A percentile compares a stretch with the other conserved stretches of the same genome.
Evolutionary conservation across 352 stramenopile species (phyloP).

Genomic region (Pythium dissimile): DNA sequence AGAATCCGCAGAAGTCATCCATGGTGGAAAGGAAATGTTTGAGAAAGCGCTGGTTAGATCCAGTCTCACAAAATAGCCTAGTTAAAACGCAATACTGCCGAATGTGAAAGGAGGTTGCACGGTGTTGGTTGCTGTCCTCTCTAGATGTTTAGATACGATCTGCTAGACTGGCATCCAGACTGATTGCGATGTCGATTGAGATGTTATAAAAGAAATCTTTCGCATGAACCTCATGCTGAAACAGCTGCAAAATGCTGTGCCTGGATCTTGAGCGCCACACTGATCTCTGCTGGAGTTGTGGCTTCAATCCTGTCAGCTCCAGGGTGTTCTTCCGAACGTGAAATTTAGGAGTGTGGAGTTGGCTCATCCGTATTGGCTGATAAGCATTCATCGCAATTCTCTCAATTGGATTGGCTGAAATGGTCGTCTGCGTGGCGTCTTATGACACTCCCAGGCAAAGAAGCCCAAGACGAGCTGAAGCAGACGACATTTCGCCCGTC

Average conservation of each 20-base stretch:
- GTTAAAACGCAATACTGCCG: no score
- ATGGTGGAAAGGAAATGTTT: no score
- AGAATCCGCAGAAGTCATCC: no score
- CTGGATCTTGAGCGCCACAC: slow-evolving; percentile 64
- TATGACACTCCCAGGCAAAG: slow-evolving; percentile 7
- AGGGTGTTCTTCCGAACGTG: slow-evolving; percentile 50
- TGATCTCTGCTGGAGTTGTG: slow-evolving; percentile 38
- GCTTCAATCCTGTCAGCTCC: slow-evolving; percentile 34
- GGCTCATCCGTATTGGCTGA: background rate
- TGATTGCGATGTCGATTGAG: no score
- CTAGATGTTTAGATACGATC: no score
- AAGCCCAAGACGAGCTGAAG: background rate
- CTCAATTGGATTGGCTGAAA: slow-evolving; percentile 13
- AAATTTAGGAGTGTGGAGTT: background rate
- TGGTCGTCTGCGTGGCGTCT: slow-evolving; percentile 13
- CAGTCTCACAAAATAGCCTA: no score
- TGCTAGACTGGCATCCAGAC: no score
- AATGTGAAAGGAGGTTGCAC: no score
- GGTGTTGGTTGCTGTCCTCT: no score
- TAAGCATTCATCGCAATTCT: background rate
- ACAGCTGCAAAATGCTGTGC: slow-evolving; percentile 34
- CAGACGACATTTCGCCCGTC: background rate
- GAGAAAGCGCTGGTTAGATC: no score
- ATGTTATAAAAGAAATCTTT: no score
- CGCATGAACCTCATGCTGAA: slow-evolving; percentile 70